These are phyloP conservation scores for Luffa aegyptiaca DNA, from an alignment of 306 rosid species.

Conservation along the genomic window DNA sequence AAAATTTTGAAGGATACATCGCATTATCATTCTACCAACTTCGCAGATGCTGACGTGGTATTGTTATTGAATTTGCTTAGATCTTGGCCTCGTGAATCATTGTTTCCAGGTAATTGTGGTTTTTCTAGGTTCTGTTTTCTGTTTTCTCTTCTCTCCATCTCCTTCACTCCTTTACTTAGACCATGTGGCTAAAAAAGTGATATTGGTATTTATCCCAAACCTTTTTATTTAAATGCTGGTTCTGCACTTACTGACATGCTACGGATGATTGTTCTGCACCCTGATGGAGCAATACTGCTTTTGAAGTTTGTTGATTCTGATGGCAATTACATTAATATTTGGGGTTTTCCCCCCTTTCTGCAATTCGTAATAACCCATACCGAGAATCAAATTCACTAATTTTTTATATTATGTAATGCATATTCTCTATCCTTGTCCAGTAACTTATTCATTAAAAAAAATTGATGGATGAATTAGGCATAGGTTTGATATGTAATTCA, in stretches of 20 bases:
- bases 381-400: neutral
- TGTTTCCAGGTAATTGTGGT: slow-evolving; percentile 76
- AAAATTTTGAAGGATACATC: slow-evolving; percentile 88
- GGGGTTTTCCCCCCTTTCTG: neutral
- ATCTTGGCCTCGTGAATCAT: slow-evolving; percentile 64
- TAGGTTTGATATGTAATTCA: neutral
- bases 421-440: neutral
- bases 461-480: neutral
- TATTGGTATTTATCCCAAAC: neutral
- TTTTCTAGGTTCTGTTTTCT: slow-evolving; percentile 9
- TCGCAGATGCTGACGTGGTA: slow-evolving; percentile 58
- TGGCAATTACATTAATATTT: slow-evolving; percentile 39
- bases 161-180: neutral
- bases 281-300: slow-evolving; percentile 61
- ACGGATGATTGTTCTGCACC: slow-evolving; percentile 77
- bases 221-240: neutral
- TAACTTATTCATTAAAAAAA: neutral
- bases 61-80: slow-evolving; percentile 55
- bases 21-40: slow-evolving; percentile 81
- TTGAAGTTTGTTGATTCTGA: slow-evolving; percentile 46
- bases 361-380: neutral
- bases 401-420: neutral
- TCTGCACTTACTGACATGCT: slow-evolving; percentile 66
- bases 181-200: neutral
- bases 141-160: neutral